Percentiles rank a stretch among this genome's conserved stretches.
These are phyloP conservation scores for Diaporthe caulivora DNA, from an alignment of 2,329 filamentous ascomycete species.

Conservation along the genomic window DNA sequence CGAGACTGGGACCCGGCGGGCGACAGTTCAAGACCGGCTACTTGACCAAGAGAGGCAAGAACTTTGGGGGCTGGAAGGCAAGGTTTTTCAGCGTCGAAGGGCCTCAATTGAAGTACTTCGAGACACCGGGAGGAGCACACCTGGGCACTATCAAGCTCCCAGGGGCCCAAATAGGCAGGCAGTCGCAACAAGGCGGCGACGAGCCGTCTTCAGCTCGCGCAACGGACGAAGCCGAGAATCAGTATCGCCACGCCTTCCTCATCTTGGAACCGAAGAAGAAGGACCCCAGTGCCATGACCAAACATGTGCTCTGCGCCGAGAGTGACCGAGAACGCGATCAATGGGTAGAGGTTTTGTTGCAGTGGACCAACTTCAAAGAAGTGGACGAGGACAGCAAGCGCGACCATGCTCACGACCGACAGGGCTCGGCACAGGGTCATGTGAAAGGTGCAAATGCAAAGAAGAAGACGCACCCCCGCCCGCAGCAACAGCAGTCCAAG, in stretches of 20 bases:
- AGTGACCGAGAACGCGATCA: slow-evolving; percentile 92
- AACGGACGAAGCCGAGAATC: slow-evolving; percentile 86
- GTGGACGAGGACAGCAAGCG: slow-evolving; percentile 65
- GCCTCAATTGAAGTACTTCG: slow-evolving; percentile 85
- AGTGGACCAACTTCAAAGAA: slow-evolving; percentile 85
- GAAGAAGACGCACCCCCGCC: slow-evolving; percentile 56
- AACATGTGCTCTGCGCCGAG: slow-evolving; percentile 95
- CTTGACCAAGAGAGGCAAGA: slow-evolving; percentile 96
- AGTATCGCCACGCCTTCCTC: slow-evolving; percentile 96
- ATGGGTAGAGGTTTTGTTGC: slow-evolving; percentile 91
- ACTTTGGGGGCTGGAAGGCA: slow-evolving; percentile 99
- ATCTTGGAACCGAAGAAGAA: slow-evolving; percentile 97
- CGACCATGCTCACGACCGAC: slow-evolving; percentile 55
- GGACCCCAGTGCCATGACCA: slow-evolving; percentile 87
- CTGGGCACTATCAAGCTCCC: slow-evolving; percentile 93
- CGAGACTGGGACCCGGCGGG: slow-evolving; percentile 69
- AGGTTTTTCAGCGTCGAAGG: slow-evolving; percentile 73
- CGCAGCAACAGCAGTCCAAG: slow-evolving; percentile 46
- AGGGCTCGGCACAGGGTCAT: slow-evolving; percentile 52
- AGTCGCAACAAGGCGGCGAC: slow-evolving; percentile 75
- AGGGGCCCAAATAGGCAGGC: slow-evolving; percentile 93
- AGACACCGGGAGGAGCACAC: slow-evolving; percentile 89
- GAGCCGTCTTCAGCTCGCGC: slow-evolving; percentile 69
- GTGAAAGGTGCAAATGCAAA: slow-evolving; percentile 54
- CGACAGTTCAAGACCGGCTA: slow-evolving; percentile 87